Evolutionary conservation across 306 rosid species (phyloP), one percentile per base, ranked within the genome.

Genomic region (Trifolium subterraneum): DNA sequence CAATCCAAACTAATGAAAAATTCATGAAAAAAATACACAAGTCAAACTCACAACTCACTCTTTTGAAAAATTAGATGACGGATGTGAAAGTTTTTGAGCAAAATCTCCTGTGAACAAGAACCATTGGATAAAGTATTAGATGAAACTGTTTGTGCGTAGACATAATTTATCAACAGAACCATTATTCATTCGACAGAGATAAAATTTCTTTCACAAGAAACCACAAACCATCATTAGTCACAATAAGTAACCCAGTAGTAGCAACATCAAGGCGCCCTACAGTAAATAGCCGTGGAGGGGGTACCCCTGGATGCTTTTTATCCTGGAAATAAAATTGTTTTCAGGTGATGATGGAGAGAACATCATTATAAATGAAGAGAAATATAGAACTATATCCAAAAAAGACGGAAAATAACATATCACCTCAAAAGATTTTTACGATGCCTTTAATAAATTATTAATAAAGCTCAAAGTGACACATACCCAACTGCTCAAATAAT

Each of bases 231-330:
- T 93, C 98, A 79, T 93, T 91, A 48, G 98, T 93, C 79, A 93
- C 97, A 78, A 93, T 79, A 84, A 93, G 87, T 82, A 93, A 84
- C 56, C 98, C 98, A 42, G 91, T 89, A 8, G 98, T 93, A 68
- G 96, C 97, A 87, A 93, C 98, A 84, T 93, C 98, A 79, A 93
- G 97, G 74, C 98, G 93, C 48, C 98, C 98, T 33, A 93, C 92
- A 5, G 98, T 93, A 74, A 91, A 93, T 56, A 93, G 71, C 35
- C 98, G 81, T 45, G 98, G 97, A 35, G 77, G 76, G 51, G 96
- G 90, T 73, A 76, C 76, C 45, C 94, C 98, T 15, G 87, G 76
- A 69, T 84, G 76, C 69, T 80, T 86, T 85, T 87, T 91, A 62
- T 75, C 89, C 98, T 93, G 88, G 55, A 62, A 63, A 71, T 23